Percentiles rank a stretch among this genome's conserved stretches.
phyloP scores from a whole-genome alignment of 2,329 filamentous ascomycete genomes.

The Coniochaeta sp. region DNA sequence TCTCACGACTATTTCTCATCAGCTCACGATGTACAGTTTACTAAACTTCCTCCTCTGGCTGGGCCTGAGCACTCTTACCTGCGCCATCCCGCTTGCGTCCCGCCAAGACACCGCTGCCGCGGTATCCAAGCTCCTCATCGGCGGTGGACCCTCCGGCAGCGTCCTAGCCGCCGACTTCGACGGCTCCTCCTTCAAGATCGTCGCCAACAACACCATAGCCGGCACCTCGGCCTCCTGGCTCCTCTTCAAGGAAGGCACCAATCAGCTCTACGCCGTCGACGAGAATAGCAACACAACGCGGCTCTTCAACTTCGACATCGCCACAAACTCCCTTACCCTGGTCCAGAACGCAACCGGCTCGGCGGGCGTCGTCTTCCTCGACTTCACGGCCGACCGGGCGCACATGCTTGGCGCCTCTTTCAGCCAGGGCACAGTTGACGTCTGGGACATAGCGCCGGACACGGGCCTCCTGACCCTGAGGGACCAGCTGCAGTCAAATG shows the following conservation, averaged over 20 bases:
- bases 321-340: slow-evolving; percentile 20
- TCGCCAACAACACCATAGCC: slow-evolving; percentile 21
- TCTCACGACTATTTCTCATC: background rate
- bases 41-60: slow-evolving; percentile 1
- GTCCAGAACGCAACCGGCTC: slow-evolving; percentile 26
- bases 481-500: slow-evolving; percentile 28
- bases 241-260: slow-evolving; percentile 26
- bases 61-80: background rate
- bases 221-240: slow-evolving; percentile 37
- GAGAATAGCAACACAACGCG: slow-evolving; percentile 34
- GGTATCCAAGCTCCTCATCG: slow-evolving; percentile 29
- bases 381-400: slow-evolving; percentile 34
- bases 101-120: background rate
- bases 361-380: slow-evolving; percentile 38
- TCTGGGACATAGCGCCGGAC: slow-evolving; percentile 32
- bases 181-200: slow-evolving; percentile 29
- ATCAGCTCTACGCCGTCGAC: slow-evolving; percentile 38
- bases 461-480: slow-evolving; percentile 27
- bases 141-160: slow-evolving; percentile 25
- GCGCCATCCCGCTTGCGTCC: background rate
- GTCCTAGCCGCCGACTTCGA: slow-evolving; percentile 35
- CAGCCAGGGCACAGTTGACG: slow-evolving; percentile 31
- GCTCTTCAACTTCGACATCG: slow-evolving; percentile 27
- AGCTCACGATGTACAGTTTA: background rate
- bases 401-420: slow-evolving; percentile 38